phyloP scores from a whole-genome alignment of 257 asterid genomes.

The Pogostemon cablin region DNA sequence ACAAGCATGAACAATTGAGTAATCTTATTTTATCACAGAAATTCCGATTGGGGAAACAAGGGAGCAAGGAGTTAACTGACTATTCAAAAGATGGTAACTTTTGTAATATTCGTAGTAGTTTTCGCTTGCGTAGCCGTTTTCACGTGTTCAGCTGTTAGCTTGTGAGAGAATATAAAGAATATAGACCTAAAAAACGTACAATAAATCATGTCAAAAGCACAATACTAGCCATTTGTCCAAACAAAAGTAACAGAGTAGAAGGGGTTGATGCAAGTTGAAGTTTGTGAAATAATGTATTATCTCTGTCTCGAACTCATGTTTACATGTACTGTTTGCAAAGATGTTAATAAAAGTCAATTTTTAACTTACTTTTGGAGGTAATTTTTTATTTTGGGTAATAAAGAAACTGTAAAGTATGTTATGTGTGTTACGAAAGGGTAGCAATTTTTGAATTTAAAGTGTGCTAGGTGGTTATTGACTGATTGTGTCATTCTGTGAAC shows the following conservation, averaged over 20 bases:
- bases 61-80: constrained; percentile 68
- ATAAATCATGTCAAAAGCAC: background rate
- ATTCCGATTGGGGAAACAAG: constrained; percentile 84
- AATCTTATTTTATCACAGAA: constrained; percentile 53
- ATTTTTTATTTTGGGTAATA: too few relatives aligned
- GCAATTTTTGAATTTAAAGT: too few relatives aligned
- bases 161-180: background rate
- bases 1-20: constrained; percentile 14
- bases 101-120: background rate
- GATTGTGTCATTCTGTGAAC: too few relatives aligned
- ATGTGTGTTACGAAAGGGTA: too few relatives aligned
- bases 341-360: too few relatives aligned
- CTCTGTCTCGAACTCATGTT: too few relatives aligned
- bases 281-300: too few relatives aligned
- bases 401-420: too few relatives aligned
- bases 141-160: background rate
- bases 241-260: background rate
- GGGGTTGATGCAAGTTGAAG: too few relatives aligned
- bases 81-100: constrained; percentile 64
- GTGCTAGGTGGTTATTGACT: too few relatives aligned
- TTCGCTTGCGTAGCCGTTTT: background rate
- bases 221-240: constrained; percentile 10
- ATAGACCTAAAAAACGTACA: background rate
- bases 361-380: too few relatives aligned
- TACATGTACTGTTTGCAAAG: too few relatives aligned